A percentile compares a stretch with the other conserved stretches of the same genome.
Conservation (phyloP, 306 rosid genomes). For the Quercus parvula region DNA sequence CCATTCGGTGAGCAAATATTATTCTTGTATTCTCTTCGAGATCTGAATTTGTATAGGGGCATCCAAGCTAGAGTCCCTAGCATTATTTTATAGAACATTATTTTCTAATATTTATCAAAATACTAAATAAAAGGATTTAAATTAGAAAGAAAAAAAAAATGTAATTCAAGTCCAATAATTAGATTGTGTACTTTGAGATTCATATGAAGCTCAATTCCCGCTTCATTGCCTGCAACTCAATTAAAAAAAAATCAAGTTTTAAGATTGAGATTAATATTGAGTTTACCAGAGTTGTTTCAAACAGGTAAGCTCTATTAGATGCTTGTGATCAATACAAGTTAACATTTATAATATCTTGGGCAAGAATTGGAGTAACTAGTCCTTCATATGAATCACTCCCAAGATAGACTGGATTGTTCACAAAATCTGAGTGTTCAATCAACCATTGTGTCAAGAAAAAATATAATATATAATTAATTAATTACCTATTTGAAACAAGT, state of each 20-base stretch:
- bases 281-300: not conserved
- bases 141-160: too few relatives aligned
- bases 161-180: not conserved
- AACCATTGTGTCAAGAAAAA: slow-evolving; percentile 6
- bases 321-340: not conserved
- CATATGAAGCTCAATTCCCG: slow-evolving; percentile 5
- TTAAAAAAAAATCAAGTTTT: not conserved
- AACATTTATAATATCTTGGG: slow-evolving; percentile 24
- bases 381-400: slow-evolving; percentile 29
- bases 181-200: slow-evolving; percentile 16
- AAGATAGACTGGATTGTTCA: slow-evolving; percentile 13
- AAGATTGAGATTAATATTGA: not conserved
- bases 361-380: slow-evolving; percentile 15
- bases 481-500: too few relatives aligned
- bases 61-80: slow-evolving; percentile 11
- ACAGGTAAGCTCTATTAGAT: too few relatives aligned
- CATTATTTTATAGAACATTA: not conserved
- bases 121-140: not conserved
- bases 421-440: slow-evolving; percentile 12
- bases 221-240: slow-evolving; percentile 20
- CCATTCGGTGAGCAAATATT: not conserved
- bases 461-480: too few relatives aligned
- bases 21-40: slow-evolving; percentile 6
- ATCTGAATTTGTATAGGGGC: slow-evolving; percentile 17
- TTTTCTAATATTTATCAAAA: not conserved